Percentiles rank a stretch among this genome's conserved stretches.
phyloP scores from a whole-genome alignment of 768 basidiomycete species.

The Pulveroboletus sp. region DNA sequence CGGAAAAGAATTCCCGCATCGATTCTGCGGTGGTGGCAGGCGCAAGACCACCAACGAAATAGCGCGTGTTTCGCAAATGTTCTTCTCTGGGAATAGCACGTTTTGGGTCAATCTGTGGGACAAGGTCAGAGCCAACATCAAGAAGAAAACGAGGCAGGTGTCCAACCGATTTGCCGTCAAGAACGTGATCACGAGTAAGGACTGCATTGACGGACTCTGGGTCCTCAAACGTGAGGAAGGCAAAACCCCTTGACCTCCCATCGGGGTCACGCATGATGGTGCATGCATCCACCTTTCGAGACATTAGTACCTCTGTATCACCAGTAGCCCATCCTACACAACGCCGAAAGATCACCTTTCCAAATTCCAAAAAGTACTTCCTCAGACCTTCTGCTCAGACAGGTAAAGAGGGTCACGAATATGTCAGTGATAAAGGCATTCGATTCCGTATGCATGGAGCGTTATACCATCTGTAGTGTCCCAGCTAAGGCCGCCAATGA shows the following conservation, averaged over 20 bases:
- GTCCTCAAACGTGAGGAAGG: conserved; percentile 78
- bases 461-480: conserved; percentile 83
- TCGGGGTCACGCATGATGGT: conserved; percentile 82
- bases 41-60: conserved; percentile 77
- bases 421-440: conserved; percentile 25
- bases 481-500: conserved; percentile 89
- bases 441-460: conserved; percentile 22
- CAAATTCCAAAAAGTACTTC: conserved; percentile 76
- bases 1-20: conserved; percentile 63
- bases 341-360: conserved; percentile 46
- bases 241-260: conserved; percentile 77
- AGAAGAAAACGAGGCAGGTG: not conserved
- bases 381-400: conserved; percentile 50
- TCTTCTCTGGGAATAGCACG: conserved; percentile 83
- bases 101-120: conserved; percentile 74
- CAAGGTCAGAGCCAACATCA: not conserved
- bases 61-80: conserved; percentile 68
- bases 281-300: conserved; percentile 62
- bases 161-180: conserved; percentile 76
- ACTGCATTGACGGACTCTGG: conserved; percentile 59
- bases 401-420: conserved; percentile 13
- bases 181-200: conserved; percentile 57
- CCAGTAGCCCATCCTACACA: not conserved
- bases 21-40: conserved; percentile 63
- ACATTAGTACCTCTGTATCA: conserved; percentile 10